Base-by-base conservation (phyloP, 2,329 filamentous ascomycete species). In the Aspergillus intermedius region DNA sequence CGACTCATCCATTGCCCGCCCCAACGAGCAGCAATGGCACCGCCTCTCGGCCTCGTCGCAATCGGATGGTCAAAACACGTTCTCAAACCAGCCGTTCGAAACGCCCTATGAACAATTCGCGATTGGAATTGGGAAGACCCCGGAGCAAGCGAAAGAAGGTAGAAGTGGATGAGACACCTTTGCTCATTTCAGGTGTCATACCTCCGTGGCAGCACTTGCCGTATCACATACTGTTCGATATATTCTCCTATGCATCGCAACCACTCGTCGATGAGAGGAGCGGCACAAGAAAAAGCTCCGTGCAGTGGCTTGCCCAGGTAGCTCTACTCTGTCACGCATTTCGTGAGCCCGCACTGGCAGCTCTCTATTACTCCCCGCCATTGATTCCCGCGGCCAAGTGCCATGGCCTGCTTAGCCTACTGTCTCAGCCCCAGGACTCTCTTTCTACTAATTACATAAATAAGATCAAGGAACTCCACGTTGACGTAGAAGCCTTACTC, bases 301-400 rank as follows among this genome's bases (percentile, higher is more conserved):
- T 59, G 8, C 61, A 61, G 50, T 89, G 85, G 85, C 77, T 94
- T 5, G 67, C 86, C 8, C 73, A 75, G n/a, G 71, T 79, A 41
- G 81, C 86, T 32, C 74, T 77, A 2, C 70, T 82, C 13, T 91
- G 84, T 56, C 79, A 75, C 45, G 66, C 75, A 2, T 88, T 91
- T 49, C 71, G 79, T 0, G 87, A 90, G 58, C 85, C 88, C 4
- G 87, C 87, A 1, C 68, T 93, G 45, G 82, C 82, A 4, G 84
- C 81, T 1, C 74, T 94, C 4, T 93, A 93, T 63, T 75, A 78
- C 42, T 80, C 75, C 4, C 87, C 87, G 7, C 82, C 83, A 1
- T 71, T 93, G 41, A 75, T 78, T 50, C 74, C 77, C 1, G 67
- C 74, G 32, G 65, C 69, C 30, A 75, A 77, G 52, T 72, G 72